phyloP scores from a whole-genome alignment of 495 filamentous ascomycete species.

The Peziza echinospora region DNA sequence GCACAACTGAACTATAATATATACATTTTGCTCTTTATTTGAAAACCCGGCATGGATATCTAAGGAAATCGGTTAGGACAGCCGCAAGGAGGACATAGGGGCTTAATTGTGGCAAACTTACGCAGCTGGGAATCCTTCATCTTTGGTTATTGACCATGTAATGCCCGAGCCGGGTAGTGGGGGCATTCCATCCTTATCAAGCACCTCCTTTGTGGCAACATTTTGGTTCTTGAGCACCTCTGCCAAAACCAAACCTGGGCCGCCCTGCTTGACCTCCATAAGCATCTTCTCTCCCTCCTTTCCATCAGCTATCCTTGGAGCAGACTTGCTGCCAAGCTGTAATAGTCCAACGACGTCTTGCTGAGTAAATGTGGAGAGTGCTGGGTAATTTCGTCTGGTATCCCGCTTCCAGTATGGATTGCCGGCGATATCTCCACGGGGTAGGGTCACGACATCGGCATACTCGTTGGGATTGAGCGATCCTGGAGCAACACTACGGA shows the following conservation, averaged over 20 bases:
- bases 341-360: constrained; percentile 68
- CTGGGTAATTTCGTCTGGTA: constrained; percentile 63
- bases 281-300: constrained; percentile 65
- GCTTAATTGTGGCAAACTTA: constrained; percentile 16
- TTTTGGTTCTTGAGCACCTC: constrained; percentile 47
- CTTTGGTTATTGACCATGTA: constrained; percentile 32
- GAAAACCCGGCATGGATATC: too few relatives aligned
- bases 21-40: too few relatives aligned
- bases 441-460: constrained; percentile 73
- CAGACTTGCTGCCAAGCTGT: constrained; percentile 59
- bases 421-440: constrained; percentile 87
- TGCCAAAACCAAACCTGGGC: constrained; percentile 42
- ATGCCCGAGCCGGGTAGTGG: constrained; percentile 42
- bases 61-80: too few relatives aligned
- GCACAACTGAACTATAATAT: too few relatives aligned
- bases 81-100: too few relatives aligned
- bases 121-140: constrained; percentile 34
- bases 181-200: constrained; percentile 56
- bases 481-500: constrained; percentile 72
- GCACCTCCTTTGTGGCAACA: constrained; percentile 37
- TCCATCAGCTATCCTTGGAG: constrained; percentile 63
- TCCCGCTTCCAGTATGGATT: constrained; percentile 99
- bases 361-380: constrained; percentile 57
- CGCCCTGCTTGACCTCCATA: constrained; percentile 55
- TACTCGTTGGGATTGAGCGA: constrained; percentile 52